Percentiles rank a stretch among this genome's conserved stretches.
phyloP scores from a whole-genome alignment of 176 grass and related monocot species.

The Carex parvula region DNA sequence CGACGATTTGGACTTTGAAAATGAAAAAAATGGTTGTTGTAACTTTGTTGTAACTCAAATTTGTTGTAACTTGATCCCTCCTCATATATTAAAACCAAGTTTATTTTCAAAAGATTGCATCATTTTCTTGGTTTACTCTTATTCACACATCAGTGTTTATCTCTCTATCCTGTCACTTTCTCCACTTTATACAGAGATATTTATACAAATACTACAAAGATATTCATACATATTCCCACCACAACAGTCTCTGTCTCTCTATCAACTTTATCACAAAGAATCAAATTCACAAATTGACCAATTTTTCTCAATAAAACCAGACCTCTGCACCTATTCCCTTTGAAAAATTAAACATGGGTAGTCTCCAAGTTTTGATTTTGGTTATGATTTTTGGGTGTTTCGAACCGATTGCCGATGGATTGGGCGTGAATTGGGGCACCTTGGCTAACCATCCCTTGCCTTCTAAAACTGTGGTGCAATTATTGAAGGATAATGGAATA shows the following conservation, averaged over 20 bases:
- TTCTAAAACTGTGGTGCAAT: slow-evolving; percentile 36
- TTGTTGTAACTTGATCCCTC: no score
- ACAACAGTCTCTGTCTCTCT: neutral
- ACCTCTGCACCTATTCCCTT: neutral
- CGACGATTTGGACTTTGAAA: no score
- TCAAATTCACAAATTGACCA: slow-evolving; percentile 6
- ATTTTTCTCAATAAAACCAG: neutral
- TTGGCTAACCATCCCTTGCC: slow-evolving; percentile 41
- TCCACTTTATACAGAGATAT: neutral
- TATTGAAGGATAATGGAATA: slow-evolving; percentile 42
- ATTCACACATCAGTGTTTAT: slow-evolving; percentile 26
- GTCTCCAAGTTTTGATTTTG: neutral
- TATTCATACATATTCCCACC: slow-evolving; percentile 6
- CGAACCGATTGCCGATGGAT: slow-evolving; percentile 22
- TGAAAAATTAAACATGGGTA: slow-evolving; percentile 1
- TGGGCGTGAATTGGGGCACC: slow-evolving; percentile 53
- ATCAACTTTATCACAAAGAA: slow-evolving; percentile 16
- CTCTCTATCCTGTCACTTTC: slow-evolving; percentile 24
- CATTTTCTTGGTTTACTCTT: slow-evolving; percentile 14
- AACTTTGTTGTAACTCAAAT: no score
- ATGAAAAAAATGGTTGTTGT: no score
- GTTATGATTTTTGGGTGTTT: neutral
- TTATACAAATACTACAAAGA: neutral
- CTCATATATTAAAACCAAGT: neutral
- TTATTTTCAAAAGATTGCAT: slow-evolving; percentile 11